A percentile compares a stretch with the other conserved stretches of the same genome.
phyloP scores from a whole-genome alignment of 108 stramenopile species.

The Schizochytrium sp. region DNA sequence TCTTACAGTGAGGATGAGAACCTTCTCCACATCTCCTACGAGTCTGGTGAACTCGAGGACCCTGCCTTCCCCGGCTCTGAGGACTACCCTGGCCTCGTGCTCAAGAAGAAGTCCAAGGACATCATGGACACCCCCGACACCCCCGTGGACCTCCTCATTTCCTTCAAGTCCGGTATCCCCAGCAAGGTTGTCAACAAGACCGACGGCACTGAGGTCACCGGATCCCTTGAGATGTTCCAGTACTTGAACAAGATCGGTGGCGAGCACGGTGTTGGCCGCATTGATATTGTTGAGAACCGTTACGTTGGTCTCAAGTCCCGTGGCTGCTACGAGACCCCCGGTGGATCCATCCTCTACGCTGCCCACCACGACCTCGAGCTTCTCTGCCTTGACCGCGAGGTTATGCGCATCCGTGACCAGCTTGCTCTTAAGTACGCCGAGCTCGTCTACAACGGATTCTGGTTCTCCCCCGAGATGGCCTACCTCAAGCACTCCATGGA shows the following conservation, averaged over 20 bases:
- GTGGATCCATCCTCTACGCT: conserved; percentile 90
- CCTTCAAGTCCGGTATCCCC: conserved; percentile 92
- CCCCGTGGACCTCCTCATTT: conserved; percentile 83
- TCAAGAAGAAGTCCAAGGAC: conserved; percentile 78
- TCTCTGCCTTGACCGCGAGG: conserved; percentile 91
- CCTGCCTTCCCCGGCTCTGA: conserved; percentile 61
- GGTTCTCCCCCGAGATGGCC: conserved; percentile 99
- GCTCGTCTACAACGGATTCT: conserved; percentile 99
- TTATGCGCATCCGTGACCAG: conserved; percentile 94
- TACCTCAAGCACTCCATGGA: conserved; percentile 88
- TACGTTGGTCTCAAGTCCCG: conserved; percentile 99
- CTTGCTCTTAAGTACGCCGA: conserved; percentile 90
- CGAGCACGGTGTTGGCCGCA: conserved; percentile 94
- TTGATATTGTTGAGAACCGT: conserved; percentile 99
- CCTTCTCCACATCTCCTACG: conserved; percentile 97
- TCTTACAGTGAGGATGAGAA: conserved; percentile 99
- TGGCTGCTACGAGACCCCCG: conserved; percentile 98
- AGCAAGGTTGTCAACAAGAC: conserved; percentile 91
- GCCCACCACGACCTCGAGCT: conserved; percentile 91
- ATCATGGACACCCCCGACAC: conserved; percentile 85
- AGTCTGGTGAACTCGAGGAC: conserved; percentile 91
- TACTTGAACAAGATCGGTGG: conserved; percentile 97
- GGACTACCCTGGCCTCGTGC: conserved; percentile 63
- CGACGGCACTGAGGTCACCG: conserved; percentile 86
- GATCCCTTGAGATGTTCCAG: conserved; percentile 92